Evolutionary conservation across 2,329 filamentous ascomycete species (phyloP).

Genomic region (Blastomyces gilchristii): DNA sequence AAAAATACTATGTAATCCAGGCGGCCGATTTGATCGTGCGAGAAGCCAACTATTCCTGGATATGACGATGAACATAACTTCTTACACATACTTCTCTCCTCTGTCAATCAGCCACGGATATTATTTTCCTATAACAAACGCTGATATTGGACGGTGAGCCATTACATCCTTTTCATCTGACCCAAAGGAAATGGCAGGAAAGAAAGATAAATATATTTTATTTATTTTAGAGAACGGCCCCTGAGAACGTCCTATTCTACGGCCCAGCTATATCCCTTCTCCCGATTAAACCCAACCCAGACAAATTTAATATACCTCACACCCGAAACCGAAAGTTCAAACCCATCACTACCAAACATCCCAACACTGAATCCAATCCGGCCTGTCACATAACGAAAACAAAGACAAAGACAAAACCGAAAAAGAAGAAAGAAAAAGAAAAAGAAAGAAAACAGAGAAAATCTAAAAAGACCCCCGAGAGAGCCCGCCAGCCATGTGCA

Average conservation of each 20-base stretch:
- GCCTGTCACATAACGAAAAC: neutral
- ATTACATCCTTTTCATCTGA: neutral
- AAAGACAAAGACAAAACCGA: neutral
- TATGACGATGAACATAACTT: neutral
- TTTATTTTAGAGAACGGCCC: no score
- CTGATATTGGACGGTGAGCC: neutral
- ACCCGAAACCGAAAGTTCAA: neutral
- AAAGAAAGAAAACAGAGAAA: neutral
- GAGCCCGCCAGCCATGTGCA: constrained; percentile 10
- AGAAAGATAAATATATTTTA: neutral
- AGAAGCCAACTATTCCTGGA: neutral
- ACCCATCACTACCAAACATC: neutral
- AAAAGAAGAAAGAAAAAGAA: neutral
- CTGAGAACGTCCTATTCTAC: neutral
- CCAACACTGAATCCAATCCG: neutral
- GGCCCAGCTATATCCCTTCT: neutral
- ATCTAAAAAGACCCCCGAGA: neutral
- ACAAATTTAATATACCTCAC: neutral
- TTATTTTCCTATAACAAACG: neutral
- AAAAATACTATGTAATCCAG: neutral
- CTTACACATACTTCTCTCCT: neutral
- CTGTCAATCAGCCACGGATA: neutral
- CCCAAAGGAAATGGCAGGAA: neutral
- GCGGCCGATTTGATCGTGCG: neutral
- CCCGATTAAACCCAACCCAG: neutral